Evolutionary conservation across 192 early-diverging fungal species (phyloP).

Genomic region (Funneliformis geosporum): DNA sequence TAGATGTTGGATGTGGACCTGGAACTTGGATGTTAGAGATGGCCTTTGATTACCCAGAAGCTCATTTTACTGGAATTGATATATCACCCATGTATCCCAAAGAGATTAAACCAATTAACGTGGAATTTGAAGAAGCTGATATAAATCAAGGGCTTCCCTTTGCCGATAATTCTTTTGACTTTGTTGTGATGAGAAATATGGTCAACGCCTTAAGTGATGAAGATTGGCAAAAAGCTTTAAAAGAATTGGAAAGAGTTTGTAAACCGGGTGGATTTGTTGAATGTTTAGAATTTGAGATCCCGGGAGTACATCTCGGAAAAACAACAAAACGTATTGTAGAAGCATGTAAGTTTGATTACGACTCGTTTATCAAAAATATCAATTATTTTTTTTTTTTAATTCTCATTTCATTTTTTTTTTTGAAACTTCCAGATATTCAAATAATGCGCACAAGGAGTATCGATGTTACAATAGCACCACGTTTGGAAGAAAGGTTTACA

Average conservation of each 20-base stretch:
- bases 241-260: conserved; percentile 36
- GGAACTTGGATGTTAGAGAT: conserved; percentile 35
- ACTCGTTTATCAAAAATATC: neutral
- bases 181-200: conserved; percentile 39
- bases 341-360: conserved; percentile 4
- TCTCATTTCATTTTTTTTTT: neutral
- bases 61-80: conserved; percentile 39
- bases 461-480: neutral
- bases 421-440: neutral
- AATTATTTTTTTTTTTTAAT: neutral
- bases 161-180: conserved; percentile 39
- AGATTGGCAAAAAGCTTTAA: conserved; percentile 19
- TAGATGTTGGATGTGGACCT: conserved; percentile 22
- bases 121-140: conserved; percentile 34
- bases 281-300: conserved; percentile 16
- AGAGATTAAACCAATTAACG: conserved; percentile 42
- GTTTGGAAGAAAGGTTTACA: neutral
- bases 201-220: conserved; percentile 24
- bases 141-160: conserved; percentile 35
- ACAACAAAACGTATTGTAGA: neutral
- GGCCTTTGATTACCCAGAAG: conserved; percentile 37
- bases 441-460: conserved; percentile 12
- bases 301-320: neutral
- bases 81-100: conserved; percentile 44
- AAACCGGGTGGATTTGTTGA: conserved; percentile 43